Evolutionary conservation across 2,329 filamentous ascomycete species (phyloP), one percentile per base, ranked within the genome.

Genomic region (Aspergillus japonicus): DNA sequence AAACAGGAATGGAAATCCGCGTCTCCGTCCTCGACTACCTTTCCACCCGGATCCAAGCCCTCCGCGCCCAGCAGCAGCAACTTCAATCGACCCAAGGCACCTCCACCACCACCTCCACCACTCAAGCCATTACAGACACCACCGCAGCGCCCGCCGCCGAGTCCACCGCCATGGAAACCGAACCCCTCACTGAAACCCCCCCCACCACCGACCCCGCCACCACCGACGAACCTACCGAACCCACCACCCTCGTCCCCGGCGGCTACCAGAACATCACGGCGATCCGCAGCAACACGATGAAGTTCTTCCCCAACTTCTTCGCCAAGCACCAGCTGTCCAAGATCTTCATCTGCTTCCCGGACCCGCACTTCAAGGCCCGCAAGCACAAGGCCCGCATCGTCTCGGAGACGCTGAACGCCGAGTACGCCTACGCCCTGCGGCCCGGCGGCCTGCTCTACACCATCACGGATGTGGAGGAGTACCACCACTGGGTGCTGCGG

Each of bases 221-320:
- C 26, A 31, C 42, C 24, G 26, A 24, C 26, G 16, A 44, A 12
- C 19, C 39, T n/a, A 44, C 14, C 39, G 39, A 44, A 16, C 54
- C 62, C 29, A 62, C 62, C 6, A 51, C 64, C 5, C 66, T 68
- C 47, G 62, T 75, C 16, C 68, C 73, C 0, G 73, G 75, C 19
- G 76, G 80, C 50, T 98, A 92, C 75, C 89, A 96, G 72, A 99
- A 99, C 75, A 89, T 94, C 56, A 88, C 90, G 35, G 96, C 92
- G 72, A 81, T 99, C 51, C 89, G 95, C 63, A 91, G 91, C 66
- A 99, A 99, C 80, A 91, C 92, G 5, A 99, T 99, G 95, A 99
- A 99, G 75, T 99, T 98, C 77, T 82, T 99, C n/a, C 94, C 96
- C 63, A 98, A 99, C 73, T 96, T 97, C 82, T 98, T 99, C 82